Conservation (phyloP, 2,329 filamentous ascomycete genomes). For the Xylaria sp. region DNA sequence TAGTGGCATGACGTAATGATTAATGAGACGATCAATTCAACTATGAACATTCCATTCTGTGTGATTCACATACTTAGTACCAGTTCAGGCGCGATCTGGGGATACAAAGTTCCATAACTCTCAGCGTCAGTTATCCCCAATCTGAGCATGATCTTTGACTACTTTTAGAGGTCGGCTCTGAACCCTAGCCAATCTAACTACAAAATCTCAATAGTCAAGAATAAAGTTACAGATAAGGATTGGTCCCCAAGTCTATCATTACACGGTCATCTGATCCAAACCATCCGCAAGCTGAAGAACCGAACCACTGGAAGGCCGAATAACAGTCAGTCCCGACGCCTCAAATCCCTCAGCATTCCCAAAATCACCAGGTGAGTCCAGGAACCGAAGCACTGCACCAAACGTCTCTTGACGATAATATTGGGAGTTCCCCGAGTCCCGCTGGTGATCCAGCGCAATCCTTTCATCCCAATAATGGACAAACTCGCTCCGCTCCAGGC, state of each 20-base stretch:
- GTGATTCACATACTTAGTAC: not conserved
- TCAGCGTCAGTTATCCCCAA: not conserved
- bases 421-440: not conserved
- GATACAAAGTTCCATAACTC: not conserved
- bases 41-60: not conserved
- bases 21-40: conserved; percentile 13
- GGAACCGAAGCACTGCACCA: not conserved
- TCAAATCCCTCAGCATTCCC: not conserved
- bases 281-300: too few species aligned
- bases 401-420: not conserved
- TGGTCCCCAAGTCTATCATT: too few species aligned
- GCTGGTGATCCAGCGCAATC: not conserved
- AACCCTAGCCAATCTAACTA: too few species aligned
- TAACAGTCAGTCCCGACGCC: too few species aligned
- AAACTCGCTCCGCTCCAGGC: not conserved
- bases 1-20: conserved; percentile 14
- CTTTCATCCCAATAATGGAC: not conserved
- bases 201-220: too few species aligned
- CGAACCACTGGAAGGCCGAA: too few species aligned
- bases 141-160: not conserved
- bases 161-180: not conserved
- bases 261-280: too few species aligned
- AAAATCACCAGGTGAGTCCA: not conserved
- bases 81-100: not conserved
- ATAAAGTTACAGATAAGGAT: not conserved